phyloP scores from a whole-genome alignment of 116 monocot genomes.

The Trichopus zeylanicus region DNA sequence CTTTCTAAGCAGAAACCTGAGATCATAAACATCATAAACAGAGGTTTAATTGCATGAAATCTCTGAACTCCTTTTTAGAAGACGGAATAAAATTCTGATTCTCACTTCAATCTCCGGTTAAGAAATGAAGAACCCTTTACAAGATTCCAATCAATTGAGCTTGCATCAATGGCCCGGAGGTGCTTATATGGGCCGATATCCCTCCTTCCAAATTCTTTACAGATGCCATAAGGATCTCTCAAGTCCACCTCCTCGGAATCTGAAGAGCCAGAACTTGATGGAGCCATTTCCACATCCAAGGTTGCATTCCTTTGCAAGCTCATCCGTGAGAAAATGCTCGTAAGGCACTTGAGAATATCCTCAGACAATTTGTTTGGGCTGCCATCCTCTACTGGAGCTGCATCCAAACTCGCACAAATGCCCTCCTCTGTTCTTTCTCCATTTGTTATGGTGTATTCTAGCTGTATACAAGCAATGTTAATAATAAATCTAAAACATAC shows the following conservation, averaged over 20 bases:
- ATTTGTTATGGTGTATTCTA: not conserved
- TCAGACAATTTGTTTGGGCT: constrained; percentile 74
- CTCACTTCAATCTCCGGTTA: constrained; percentile 53
- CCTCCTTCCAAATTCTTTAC: constrained; percentile 53
- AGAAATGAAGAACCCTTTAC: constrained; percentile 17
- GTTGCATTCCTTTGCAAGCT: constrained; percentile 4
- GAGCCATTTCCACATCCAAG: constrained; percentile 16
- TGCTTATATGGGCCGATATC: constrained; percentile 80
- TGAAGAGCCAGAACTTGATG: constrained; percentile 37
- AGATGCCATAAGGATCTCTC: constrained; percentile 60
- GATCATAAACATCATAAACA: constrained; percentile 1
- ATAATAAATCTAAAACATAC: not conserved
- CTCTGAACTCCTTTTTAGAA: not conserved
- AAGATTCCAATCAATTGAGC: constrained; percentile 22
- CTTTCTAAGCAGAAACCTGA: constrained; percentile 58
- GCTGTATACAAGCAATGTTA: constrained; percentile 4
- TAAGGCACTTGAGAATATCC: constrained; percentile 58
- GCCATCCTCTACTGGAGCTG: constrained; percentile 29
- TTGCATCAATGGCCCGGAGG: constrained; percentile 33
- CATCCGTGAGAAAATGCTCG: constrained; percentile 50
- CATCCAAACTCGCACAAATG: constrained; percentile 10
- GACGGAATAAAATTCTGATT: not conserved
- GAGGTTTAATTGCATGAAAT: not conserved
- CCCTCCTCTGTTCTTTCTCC: constrained; percentile 9
- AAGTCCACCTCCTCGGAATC: constrained; percentile 19